phyloP scores from a whole-genome alignment of 805 yeast genomes.

The Hanseniaspora jakobsenii region DNA sequence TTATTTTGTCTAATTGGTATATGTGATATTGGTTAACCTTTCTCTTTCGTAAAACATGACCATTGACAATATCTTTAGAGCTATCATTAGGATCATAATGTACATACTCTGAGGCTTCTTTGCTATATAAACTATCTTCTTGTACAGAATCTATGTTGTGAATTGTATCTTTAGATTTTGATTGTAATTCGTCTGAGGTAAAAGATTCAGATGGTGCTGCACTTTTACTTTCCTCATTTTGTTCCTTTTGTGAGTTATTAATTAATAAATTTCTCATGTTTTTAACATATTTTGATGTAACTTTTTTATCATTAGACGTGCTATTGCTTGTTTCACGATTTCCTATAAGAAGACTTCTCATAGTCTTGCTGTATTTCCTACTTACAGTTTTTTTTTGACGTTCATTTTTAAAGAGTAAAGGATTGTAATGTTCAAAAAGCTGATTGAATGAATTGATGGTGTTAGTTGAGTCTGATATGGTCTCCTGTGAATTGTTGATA shows the following conservation, averaged over 20 bases:
- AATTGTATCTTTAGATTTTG: too few relatives aligned
- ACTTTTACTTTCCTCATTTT: too few relatives aligned
- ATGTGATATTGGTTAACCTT: slow-evolving; percentile 9
- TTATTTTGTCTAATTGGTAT: slow-evolving; percentile 8
- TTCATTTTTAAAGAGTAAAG: not conserved
- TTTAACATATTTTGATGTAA: not conserved
- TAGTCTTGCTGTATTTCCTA: not conserved
- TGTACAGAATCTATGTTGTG: not conserved
- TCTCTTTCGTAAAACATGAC: slow-evolving; percentile 11
- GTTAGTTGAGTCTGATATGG: too few relatives aligned
- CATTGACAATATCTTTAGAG: slow-evolving; percentile 7
- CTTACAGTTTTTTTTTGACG: not conserved
- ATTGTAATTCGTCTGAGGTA: too few relatives aligned
- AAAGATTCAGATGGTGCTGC: too few relatives aligned
- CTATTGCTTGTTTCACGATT: not conserved
- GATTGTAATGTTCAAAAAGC: too few relatives aligned
- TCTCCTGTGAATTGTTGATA: too few relatives aligned
- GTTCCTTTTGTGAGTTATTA: too few relatives aligned
- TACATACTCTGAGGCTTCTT: too few relatives aligned
- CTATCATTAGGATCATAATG: too few relatives aligned
- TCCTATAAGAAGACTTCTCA: not conserved
- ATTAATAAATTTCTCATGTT: not conserved
- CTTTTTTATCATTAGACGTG: not conserved
- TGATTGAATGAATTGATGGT: too few relatives aligned
- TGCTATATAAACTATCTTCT: too few relatives aligned